Evolutionary conservation across 2,329 filamentous ascomycete genomes (phyloP).

Genomic region (Colletotrichum horii): DNA sequence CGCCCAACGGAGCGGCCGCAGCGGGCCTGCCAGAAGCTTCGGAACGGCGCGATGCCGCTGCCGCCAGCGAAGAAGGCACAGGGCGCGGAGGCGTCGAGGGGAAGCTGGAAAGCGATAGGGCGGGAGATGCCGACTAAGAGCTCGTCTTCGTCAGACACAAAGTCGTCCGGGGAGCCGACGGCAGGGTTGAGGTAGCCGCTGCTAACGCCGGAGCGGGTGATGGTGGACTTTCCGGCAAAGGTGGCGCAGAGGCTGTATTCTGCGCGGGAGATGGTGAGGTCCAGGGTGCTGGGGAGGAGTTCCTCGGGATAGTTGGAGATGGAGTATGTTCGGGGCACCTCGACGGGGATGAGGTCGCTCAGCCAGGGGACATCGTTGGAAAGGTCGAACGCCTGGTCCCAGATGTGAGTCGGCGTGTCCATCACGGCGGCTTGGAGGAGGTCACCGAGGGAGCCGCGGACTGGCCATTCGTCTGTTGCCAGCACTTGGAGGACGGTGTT

Average conservation of each 20-base stretch:
- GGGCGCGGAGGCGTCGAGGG: slow-evolving; percentile 53
- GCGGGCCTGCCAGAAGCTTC: slow-evolving; percentile 58
- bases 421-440: slow-evolving; percentile 52
- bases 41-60: slow-evolving; percentile 58
- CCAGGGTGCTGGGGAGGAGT: slow-evolving; percentile 54
- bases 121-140: slow-evolving; percentile 56
- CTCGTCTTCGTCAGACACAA: slow-evolving; percentile 46
- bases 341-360: slow-evolving; percentile 48
- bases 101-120: slow-evolving; percentile 56
- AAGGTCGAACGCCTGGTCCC: slow-evolving; percentile 57
- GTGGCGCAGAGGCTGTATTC: slow-evolving; percentile 53
- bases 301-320: slow-evolving; percentile 57
- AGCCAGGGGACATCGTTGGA: slow-evolving; percentile 48
- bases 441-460: slow-evolving; percentile 54
- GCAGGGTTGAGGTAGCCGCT: slow-evolving; percentile 59
- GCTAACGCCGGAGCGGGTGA: slow-evolving; percentile 49
- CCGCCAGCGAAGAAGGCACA: slow-evolving; percentile 60
- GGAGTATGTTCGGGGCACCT: slow-evolving; percentile 58
- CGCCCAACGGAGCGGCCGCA: slow-evolving; percentile 41
- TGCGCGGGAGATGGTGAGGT: slow-evolving; percentile 56
- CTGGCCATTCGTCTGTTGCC: slow-evolving; percentile 56
- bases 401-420: slow-evolving; percentile 53
- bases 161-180: slow-evolving; percentile 36
- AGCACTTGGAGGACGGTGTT: slow-evolving; percentile 53
- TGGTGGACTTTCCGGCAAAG: slow-evolving; percentile 36